phyloP scores from a whole-genome alignment of 345 rosid genomes.

The Salix purpurea region DNA sequence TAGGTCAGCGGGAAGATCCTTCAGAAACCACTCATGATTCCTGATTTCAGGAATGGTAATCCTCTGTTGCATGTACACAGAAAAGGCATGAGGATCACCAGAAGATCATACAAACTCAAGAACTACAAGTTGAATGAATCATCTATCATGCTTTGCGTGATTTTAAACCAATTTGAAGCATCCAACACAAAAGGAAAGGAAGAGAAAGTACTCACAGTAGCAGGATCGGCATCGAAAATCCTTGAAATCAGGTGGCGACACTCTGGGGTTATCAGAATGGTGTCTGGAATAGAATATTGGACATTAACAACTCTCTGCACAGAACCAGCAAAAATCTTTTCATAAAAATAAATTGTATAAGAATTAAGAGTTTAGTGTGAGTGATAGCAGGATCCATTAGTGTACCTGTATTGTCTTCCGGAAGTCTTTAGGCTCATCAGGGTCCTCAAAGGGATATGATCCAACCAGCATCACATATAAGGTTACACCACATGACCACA shows the following conservation, averaged over 20 bases:
- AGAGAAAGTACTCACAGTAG: slow-evolving; percentile 19
- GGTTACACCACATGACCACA: slow-evolving; percentile 37
- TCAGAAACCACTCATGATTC: slow-evolving; percentile 30
- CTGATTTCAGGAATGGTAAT: slow-evolving; percentile 25
- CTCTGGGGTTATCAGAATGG: slow-evolving; percentile 23
- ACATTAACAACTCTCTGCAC: slow-evolving; percentile 32
- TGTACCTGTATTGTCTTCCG: slow-evolving; percentile 29
- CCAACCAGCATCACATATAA: slow-evolving; percentile 30
- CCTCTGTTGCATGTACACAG: slow-evolving; percentile 15
- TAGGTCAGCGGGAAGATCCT: slow-evolving; percentile 27
- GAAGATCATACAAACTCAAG: background rate
- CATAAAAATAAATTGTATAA: background rate
- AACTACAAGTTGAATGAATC: background rate
- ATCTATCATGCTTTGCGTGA: background rate
- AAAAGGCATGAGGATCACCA: slow-evolving; percentile 5
- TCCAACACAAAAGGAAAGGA: background rate
- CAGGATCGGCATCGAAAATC: slow-evolving; percentile 29
- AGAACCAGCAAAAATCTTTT: background rate
- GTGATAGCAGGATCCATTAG: background rate
- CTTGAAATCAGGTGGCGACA: slow-evolving; percentile 27
- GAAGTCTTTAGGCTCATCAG: slow-evolving; percentile 32
- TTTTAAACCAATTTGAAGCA: background rate
- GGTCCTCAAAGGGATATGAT: slow-evolving; percentile 34
- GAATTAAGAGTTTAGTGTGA: background rate
- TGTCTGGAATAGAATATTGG: slow-evolving; percentile 24